These are phyloP conservation scores for Ciborinia camelliae DNA, from an alignment of 2,329 filamentous ascomycete genomes.

Conservation along the genomic window DNA sequence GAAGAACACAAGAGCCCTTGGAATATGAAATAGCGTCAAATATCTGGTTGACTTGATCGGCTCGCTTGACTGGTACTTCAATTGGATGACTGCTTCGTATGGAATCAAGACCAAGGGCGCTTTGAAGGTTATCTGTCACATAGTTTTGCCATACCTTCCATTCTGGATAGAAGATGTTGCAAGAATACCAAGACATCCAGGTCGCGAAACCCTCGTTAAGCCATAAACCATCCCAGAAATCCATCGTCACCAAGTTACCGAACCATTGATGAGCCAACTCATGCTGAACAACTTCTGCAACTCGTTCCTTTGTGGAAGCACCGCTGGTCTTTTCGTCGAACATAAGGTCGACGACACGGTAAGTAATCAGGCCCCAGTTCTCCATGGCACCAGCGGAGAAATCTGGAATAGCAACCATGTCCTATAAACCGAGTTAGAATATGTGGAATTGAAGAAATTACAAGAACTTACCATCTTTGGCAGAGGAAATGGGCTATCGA, in stretches of 20 bases:
- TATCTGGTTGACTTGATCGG: conserved; percentile 96
- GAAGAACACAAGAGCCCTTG: conserved; percentile 91
- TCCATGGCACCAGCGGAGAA: conserved; percentile 95
- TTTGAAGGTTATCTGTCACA: conserved; percentile 87
- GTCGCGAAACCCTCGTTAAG: conserved; percentile 91
- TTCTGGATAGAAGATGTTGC: conserved; percentile 92
- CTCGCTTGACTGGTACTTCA: conserved; percentile 91
- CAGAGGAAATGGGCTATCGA: conserved; percentile 79
- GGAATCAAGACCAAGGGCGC: conserved; percentile 82
- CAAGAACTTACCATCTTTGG: conserved; percentile 66
- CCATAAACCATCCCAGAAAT: conserved; percentile 98
- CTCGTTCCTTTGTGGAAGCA: conserved; percentile 84
- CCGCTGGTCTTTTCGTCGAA: conserved; percentile 90
- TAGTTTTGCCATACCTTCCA: conserved; percentile 98
- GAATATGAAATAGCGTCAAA: conserved; percentile 98
- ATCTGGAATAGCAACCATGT: conserved; percentile 93
- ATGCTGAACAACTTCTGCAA: conserved; percentile 94
- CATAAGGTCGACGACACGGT: conserved; percentile 85
- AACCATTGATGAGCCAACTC: conserved; percentile 98
- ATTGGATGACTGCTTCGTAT: conserved; percentile 94
- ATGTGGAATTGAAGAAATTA: neutral
- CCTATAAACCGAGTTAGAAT: conserved; percentile 37
- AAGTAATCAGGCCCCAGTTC: conserved; percentile 96
- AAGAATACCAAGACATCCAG: conserved; percentile 92
- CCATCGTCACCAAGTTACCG: conserved; percentile 95